Evolutionary conservation across 208 protist species (phyloP).

Genomic region (Trypanosoma platydactyli): DNA sequence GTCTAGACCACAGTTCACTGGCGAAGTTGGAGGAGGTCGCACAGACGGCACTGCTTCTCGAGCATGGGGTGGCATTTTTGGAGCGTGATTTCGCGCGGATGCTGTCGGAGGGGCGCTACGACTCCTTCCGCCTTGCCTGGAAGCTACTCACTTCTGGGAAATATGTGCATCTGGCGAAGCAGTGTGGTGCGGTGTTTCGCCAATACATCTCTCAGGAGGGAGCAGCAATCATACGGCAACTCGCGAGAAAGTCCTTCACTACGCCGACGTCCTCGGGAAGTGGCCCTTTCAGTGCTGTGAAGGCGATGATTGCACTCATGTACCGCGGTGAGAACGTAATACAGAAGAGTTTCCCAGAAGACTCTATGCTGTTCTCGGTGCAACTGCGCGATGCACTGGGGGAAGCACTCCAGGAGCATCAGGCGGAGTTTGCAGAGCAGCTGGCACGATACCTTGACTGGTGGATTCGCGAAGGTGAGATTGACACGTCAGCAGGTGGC

Average conservation of each 20-base stretch:
- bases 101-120: constrained; percentile 28
- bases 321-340: constrained; percentile 56
- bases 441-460: constrained; percentile 92
- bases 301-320: constrained; percentile 85
- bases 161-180: constrained; percentile 23
- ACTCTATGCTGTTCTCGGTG: constrained; percentile 61
- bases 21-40: constrained; percentile 47
- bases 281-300: constrained; percentile 56
- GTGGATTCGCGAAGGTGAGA: constrained; percentile 65
- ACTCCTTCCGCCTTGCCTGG: constrained; percentile 46
- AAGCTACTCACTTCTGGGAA: constrained; percentile 33
- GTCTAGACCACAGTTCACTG: constrained; percentile 42
- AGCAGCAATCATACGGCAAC: constrained; percentile 25
- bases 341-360: constrained; percentile 43
- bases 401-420: constrained; percentile 79
- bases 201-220: constrained; percentile 21
- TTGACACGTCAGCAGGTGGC: not conserved
- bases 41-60: constrained; percentile 40
- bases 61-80: constrained; percentile 35
- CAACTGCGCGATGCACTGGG: constrained; percentile 90
- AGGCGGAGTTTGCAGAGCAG: constrained; percentile 88
- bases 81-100: constrained; percentile 47
- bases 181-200: constrained; percentile 22
- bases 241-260: constrained; percentile 32
- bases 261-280: not conserved